A percentile compares a stretch with the other conserved stretches of the same genome.
phyloP scores from a whole-genome alignment of 768 basidiomycete genomes.

The Trametes elegans region DNA sequence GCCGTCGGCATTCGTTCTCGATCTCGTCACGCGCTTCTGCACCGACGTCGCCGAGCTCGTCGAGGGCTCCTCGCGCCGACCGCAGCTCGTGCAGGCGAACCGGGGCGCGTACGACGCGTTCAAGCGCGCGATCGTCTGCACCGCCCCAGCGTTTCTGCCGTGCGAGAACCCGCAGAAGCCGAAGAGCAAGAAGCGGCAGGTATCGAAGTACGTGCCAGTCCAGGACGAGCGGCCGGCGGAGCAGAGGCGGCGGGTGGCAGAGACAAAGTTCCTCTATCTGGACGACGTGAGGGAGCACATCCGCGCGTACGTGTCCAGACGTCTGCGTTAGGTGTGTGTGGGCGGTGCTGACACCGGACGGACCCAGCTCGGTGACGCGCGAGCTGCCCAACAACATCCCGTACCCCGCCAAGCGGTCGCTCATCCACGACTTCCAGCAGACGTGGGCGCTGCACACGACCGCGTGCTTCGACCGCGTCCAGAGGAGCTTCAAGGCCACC shows the following conservation, averaged over 20 bases:
- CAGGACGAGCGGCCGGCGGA: constrained; percentile 11
- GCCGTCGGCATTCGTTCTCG: constrained; percentile 19
- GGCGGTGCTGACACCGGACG: neutral
- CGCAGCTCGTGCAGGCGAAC: constrained; percentile 37
- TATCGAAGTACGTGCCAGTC: neutral
- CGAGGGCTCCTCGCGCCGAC: constrained; percentile 23
- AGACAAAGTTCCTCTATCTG: constrained; percentile 27
- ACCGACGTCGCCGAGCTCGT: constrained; percentile 7
- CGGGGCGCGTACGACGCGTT: constrained; percentile 34
- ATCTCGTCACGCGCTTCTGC: constrained; percentile 16
- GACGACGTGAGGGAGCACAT: constrained; percentile 36
- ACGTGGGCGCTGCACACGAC: constrained; percentile 37
- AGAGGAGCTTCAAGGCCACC: constrained; percentile 31
- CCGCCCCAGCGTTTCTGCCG: constrained; percentile 42
- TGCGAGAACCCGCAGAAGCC: constrained; percentile 16
- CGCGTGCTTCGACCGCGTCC: constrained; percentile 36
- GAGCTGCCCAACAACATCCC: constrained; percentile 47
- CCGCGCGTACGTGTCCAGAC: constrained; percentile 32
- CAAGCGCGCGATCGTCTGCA: constrained; percentile 35
- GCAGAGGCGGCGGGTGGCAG: neutral
- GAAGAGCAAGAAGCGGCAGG: neutral
- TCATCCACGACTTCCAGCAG: constrained; percentile 38
- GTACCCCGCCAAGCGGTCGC: constrained; percentile 38
- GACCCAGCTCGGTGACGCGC: constrained; percentile 35
- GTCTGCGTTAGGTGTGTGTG: neutral